phyloP scores from a whole-genome alignment of 2,329 filamentous ascomycete genomes.

The Emergomyces orientalis region DNA sequence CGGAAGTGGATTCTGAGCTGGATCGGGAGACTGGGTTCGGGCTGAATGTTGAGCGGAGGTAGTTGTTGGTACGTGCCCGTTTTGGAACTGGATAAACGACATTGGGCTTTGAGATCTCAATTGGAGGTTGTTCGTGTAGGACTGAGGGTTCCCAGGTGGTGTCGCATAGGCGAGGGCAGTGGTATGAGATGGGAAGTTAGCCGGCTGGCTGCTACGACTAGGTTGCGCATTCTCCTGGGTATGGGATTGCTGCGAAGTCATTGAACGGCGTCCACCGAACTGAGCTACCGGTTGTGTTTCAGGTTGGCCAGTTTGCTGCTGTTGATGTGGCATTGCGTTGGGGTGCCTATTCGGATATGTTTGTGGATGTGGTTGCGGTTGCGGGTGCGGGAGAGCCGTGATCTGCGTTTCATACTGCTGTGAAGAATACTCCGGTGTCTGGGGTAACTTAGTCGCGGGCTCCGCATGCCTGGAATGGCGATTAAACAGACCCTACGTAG shows the following conservation, averaged over 20 bases:
- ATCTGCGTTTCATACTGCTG: background rate
- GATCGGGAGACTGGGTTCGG: background rate
- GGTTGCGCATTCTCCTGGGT: background rate
- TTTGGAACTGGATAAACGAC: slow-evolving; percentile 1
- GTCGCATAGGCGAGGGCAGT: background rate
- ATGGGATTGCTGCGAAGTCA: background rate
- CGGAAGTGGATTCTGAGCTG: slow-evolving; percentile 8
- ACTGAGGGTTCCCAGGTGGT: background rate
- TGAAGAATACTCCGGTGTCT: slow-evolving; percentile 11
- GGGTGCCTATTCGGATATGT: background rate
- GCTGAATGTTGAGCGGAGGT: background rate
- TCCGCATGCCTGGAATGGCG: background rate
- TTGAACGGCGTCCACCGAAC: background rate
- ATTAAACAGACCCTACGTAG: background rate
- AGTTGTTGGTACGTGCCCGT: background rate
- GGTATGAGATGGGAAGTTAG: background rate
- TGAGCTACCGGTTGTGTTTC: background rate
- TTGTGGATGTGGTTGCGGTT: background rate
- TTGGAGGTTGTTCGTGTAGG: background rate
- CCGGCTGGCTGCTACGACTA: background rate
- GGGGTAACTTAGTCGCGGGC: background rate
- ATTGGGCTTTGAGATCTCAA: background rate
- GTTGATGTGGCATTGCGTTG: background rate
- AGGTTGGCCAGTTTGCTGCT: background rate
- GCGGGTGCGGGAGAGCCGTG: background rate